phyloP scores from a whole-genome alignment of 345 rosid genomes.

The Dipteronia sinensis region DNA sequence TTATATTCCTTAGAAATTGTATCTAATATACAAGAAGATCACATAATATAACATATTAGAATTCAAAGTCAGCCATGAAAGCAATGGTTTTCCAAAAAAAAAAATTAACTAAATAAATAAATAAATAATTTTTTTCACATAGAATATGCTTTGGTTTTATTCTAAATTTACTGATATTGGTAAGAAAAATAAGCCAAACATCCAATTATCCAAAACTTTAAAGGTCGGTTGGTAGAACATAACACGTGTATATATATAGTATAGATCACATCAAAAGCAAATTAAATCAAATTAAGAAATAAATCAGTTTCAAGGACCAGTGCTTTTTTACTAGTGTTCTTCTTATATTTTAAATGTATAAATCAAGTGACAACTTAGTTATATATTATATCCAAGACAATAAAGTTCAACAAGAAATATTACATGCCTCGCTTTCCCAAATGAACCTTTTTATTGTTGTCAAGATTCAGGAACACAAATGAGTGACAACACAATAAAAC shows the following conservation, averaged over 20 bases:
- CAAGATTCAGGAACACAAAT: constrained; percentile 12
- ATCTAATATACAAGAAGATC: too few species aligned
- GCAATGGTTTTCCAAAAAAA: background rate
- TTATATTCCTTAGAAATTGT: too few species aligned
- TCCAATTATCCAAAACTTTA: background rate
- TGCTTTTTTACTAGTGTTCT: background rate
- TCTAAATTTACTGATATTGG: background rate
- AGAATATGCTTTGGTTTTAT: background rate
- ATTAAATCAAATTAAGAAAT: background rate
- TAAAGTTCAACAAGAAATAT: background rate
- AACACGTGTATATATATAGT: background rate
- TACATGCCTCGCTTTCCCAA: constrained; percentile 3
- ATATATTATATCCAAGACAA: background rate
- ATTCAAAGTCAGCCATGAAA: background rate
- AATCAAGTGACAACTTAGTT: background rate
- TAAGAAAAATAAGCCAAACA: background rate
- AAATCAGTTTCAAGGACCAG: background rate
- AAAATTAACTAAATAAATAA: too few species aligned
- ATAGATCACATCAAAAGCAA: background rate
- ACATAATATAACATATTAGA: too few species aligned
- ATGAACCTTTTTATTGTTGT: background rate
- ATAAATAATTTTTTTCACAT: background rate
- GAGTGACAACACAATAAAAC: constrained; percentile 4
- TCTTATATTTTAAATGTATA: background rate
- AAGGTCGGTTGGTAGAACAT: constrained; percentile 4